Evolutionary conservation across 306 rosid species (phyloP), one percentile per base, ranked within the genome.

Genomic region (Lagenaria siceraria): DNA sequence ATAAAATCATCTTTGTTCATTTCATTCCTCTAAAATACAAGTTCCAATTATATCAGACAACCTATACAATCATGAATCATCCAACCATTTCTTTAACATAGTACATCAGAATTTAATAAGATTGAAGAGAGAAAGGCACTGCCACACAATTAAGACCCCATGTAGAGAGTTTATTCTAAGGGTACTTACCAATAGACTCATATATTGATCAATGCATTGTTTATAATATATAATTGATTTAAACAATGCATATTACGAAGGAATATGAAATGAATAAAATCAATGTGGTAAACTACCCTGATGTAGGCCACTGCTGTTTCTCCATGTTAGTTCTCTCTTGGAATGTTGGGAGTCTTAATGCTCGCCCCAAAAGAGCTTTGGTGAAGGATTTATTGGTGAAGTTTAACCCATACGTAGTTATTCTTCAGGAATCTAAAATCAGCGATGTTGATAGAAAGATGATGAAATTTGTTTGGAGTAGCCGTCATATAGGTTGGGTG

Each of bases 1-100:
- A 89, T 86, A 90, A 95, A 95, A 76, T 78, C 84, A 52, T 95
- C 97, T 85, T 95, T 95, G 25, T 89, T 80, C 75, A 92, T 87
- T 88, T 92, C 98, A 68, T 90, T 91, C 76, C 78, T 92, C 98
- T 90, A 78, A 13, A 81, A 83, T 72, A 77, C 80, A 35, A 77
- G 71, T 82, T 49, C 79, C 46, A 80, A 75, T 38, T 77, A 38
- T 85, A 74, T 75, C 77, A 77, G 80, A 81, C 29, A 53, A 74
- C 27, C 78, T 14, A 64, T 40, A 33, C 69, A 78, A 33, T 75
- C 72, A 79, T 58, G 63, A 78, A 40, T 71, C 73, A 79, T 58
- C 58, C 71, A 79, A 29, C 43, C 21, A 52, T 13, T 76, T 73
- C 40, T 24, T 75, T 46, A 78, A 36, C 8, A 19, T 14, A 10